A percentile compares a stretch with the other conserved stretches of the same genome.
Evolutionary conservation across 768 basidiomycete genomes (phyloP).

Genomic region (Chalciporus piperatus): DNA sequence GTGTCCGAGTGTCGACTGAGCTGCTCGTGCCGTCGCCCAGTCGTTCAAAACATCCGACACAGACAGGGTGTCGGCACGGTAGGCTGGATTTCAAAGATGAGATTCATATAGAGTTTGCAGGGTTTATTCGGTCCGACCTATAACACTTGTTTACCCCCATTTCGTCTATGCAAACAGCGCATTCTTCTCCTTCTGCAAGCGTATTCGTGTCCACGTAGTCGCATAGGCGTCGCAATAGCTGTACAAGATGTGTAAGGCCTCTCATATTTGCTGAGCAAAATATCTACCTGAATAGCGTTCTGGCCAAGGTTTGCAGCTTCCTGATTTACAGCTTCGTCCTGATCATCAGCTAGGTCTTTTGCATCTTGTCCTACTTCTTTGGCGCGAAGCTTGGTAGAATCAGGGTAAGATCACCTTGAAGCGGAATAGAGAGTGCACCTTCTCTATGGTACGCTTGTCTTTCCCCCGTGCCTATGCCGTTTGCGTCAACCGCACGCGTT

Average conservation of each 20-base stretch:
- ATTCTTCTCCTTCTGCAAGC: slow-evolving; percentile 20
- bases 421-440: slow-evolving; percentile 1
- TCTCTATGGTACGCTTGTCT: slow-evolving; percentile 15
- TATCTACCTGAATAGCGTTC: slow-evolving; percentile 5
- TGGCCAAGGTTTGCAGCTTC: slow-evolving; percentile 6
- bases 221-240: slow-evolving; percentile 16
- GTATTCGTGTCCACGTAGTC: slow-evolving; percentile 21
- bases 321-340: background rate
- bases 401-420: background rate
- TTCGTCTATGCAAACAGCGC: slow-evolving; percentile 17
- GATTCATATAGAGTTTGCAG: background rate
- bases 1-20: background rate
- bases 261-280: background rate
- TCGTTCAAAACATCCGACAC: slow-evolving; percentile 11
- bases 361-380: slow-evolving; percentile 15
- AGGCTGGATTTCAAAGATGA: slow-evolving; percentile 6
- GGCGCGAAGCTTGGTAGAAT: slow-evolving; percentile 13
- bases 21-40: background rate
- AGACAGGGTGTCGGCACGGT: slow-evolving; percentile 17
- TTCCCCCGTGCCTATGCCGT: slow-evolving; percentile 9
- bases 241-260: background rate
- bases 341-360: slow-evolving; percentile 8
- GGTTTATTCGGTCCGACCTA: slow-evolving; percentile 12
- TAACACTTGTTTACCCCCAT: slow-evolving; percentile 18
- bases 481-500: background rate